Percentiles rank a stretch among this genome's conserved stretches.
These are phyloP conservation scores for Tulasnella sp. DNA, from an alignment of 768 basidiomycete genomes.

Conservation along the genomic window DNA sequence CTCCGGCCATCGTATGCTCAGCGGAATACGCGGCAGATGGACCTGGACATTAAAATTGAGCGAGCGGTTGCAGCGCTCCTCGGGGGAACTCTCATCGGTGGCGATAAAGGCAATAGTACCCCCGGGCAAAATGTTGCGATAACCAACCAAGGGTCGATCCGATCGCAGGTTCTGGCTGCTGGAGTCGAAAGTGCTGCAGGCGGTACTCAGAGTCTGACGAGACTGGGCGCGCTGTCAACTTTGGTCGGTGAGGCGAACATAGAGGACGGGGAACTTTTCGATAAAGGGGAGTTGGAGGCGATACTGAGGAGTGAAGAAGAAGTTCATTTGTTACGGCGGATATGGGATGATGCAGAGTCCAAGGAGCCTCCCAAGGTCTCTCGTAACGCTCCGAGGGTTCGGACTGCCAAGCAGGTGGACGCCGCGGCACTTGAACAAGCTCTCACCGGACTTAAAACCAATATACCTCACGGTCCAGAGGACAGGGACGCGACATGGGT, in stretches of 20 bases:
- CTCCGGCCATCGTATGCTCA: constrained; percentile 10
- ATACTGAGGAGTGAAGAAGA: constrained; percentile 47
- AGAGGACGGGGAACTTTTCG: constrained; percentile 62
- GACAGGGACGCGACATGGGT: too few species aligned
- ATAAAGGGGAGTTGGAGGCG: constrained; percentile 54
- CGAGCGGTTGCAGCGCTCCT: constrained; percentile 9
- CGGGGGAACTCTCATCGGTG: too few species aligned
- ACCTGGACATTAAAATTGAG: not conserved
- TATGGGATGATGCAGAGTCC: constrained; percentile 15
- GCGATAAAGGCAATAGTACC: not conserved
- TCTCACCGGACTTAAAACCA: not conserved
- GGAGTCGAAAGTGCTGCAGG: not conserved
- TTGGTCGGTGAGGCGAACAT: constrained; percentile 32
- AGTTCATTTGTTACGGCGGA: constrained; percentile 33
- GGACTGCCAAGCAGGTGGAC: not conserved
- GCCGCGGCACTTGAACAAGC: not conserved
- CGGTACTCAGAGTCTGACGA: constrained; percentile 25
- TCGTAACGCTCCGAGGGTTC: not conserved
- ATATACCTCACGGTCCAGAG: too few species aligned
- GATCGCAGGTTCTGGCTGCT: constrained; percentile 1
- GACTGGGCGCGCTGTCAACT: constrained; percentile 40
- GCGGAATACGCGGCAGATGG: not conserved
- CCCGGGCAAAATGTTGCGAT: too few species aligned
- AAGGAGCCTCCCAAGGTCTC: not conserved
- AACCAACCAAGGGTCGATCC: too few species aligned